Percentiles rank a stretch among this genome's conserved stretches.
phyloP scores from a whole-genome alignment of 2,329 filamentous ascomycete genomes.

The Laburnicola sp. region DNA sequence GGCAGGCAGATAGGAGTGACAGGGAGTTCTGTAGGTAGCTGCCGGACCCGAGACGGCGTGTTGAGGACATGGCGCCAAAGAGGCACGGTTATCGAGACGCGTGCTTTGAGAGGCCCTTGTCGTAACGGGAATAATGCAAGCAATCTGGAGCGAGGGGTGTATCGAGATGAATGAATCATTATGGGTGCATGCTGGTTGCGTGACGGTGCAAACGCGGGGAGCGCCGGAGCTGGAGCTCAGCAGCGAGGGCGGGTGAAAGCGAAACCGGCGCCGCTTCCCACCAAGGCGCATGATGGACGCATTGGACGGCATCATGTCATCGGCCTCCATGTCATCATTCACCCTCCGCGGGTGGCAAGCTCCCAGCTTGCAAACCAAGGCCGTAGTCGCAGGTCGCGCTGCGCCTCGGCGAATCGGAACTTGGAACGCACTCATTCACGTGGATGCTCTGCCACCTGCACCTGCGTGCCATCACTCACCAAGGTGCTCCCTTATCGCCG shows the following conservation, averaged over 20 bases:
- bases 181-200: constrained; percentile 16
- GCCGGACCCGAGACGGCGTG: constrained; percentile 9
- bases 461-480: too few species aligned
- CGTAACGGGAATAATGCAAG: constrained; percentile 22
- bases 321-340: constrained; percentile 20
- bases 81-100: constrained; percentile 31
- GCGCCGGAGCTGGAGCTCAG: constrained; percentile 29
- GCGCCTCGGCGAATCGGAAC: constrained; percentile 39
- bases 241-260: not conserved
- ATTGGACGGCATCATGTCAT: constrained; percentile 42
- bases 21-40: constrained; percentile 7
- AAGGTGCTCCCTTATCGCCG: constrained; percentile 19
- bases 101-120: constrained; percentile 23
- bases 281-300: constrained; percentile 37
- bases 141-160: constrained; percentile 17
- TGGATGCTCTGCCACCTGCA: constrained; percentile 27
- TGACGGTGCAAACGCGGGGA: constrained; percentile 27
- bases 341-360: constrained; percentile 6
- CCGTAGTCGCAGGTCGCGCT: too few species aligned
- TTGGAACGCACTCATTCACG: constrained; percentile 26
- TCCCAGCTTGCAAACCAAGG: constrained; percentile 4
- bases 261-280: constrained; percentile 32
- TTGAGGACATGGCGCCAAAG: constrained; percentile 23
- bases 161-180: constrained; percentile 20
- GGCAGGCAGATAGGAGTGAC: constrained; percentile 7